phyloP scores from a whole-genome alignment of 1,284 basidiomycete genomes.

The Bjerkandera adusta region DNA sequence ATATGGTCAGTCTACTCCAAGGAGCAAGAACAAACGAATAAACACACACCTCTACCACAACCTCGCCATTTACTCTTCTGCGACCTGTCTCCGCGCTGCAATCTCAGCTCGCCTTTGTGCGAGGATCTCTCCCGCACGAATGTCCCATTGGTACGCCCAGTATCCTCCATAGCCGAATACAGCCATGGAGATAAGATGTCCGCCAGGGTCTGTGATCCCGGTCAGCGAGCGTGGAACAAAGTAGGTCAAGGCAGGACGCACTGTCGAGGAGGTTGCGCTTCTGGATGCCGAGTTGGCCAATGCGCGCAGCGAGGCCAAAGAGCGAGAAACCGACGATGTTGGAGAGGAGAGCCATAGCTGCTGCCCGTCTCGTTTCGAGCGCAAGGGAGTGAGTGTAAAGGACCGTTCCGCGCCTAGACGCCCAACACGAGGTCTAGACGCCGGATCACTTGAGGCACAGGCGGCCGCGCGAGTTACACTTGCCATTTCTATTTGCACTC shows the following conservation, averaged over 20 bases:
- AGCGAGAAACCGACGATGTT: slow-evolving; percentile 77
- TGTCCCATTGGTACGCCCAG: slow-evolving; percentile 66
- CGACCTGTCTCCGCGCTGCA: slow-evolving; percentile 42
- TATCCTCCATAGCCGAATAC: slow-evolving; percentile 68
- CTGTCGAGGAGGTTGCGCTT: slow-evolving; percentile 64
- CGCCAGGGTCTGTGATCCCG: slow-evolving; percentile 51
- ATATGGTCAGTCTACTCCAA: too few species aligned
- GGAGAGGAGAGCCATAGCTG: slow-evolving; percentile 66
- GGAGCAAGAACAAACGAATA: too few species aligned
- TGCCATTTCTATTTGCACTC: slow-evolving; percentile 3
- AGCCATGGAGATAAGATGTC: slow-evolving; percentile 63
- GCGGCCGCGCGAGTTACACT: too few species aligned
- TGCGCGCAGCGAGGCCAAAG: slow-evolving; percentile 74
- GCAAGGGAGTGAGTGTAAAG: not conserved
- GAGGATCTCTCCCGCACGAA: slow-evolving; percentile 54
- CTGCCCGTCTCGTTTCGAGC: not conserved
- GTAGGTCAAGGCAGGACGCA: slow-evolving; percentile 33
- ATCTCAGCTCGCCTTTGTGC: slow-evolving; percentile 61
- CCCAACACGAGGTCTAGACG: too few species aligned
- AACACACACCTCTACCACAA: not conserved
- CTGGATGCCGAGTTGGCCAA: slow-evolving; percentile 83
- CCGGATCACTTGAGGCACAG: too few species aligned
- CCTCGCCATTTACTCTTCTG: slow-evolving; percentile 27
- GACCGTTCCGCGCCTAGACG: not conserved
- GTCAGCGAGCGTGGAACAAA: not conserved